phyloP scores from a whole-genome alignment of 331 rosid genomes.

The Stylosanthes scabra region DNA sequence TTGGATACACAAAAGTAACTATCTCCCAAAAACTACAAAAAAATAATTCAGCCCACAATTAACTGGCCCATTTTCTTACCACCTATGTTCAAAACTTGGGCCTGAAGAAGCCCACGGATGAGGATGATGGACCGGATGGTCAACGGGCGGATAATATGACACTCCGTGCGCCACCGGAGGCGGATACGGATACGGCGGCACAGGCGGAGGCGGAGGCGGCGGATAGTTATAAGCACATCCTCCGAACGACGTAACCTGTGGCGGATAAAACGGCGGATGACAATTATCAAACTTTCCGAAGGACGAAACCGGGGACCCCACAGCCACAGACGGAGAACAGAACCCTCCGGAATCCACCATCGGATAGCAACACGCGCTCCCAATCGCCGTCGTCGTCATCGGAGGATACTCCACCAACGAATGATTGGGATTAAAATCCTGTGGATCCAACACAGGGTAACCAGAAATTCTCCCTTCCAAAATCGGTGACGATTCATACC shows the following conservation, averaged over 20 bases:
- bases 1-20: too few relatives aligned
- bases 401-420: slow-evolving; percentile 16
- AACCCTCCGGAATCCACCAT: background rate
- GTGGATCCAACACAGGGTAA: slow-evolving; percentile 41
- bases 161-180: background rate
- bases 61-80: slow-evolving; percentile 18
- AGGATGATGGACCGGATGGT: slow-evolving; percentile 26
- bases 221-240: background rate
- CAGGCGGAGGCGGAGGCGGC: slow-evolving; percentile 33
- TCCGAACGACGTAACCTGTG: slow-evolving; percentile 16
- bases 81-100: slow-evolving; percentile 30
- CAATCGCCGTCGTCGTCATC: background rate
- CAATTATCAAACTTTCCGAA: background rate
- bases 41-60: background rate
- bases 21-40: background rate
- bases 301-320: slow-evolving; percentile 19
- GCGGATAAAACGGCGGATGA: background rate
- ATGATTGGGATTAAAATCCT: slow-evolving; percentile 9
- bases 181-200: background rate
- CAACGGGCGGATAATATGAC: slow-evolving; percentile 24
- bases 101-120: slow-evolving; percentile 23
- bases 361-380: slow-evolving; percentile 33
- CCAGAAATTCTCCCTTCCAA: slow-evolving; percentile 44
- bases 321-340: background rate
- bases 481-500: slow-evolving; percentile 19